phyloP scores from a whole-genome alignment of 2,329 filamentous ascomycete genomes.

The Paecilomyces formosus region DNA sequence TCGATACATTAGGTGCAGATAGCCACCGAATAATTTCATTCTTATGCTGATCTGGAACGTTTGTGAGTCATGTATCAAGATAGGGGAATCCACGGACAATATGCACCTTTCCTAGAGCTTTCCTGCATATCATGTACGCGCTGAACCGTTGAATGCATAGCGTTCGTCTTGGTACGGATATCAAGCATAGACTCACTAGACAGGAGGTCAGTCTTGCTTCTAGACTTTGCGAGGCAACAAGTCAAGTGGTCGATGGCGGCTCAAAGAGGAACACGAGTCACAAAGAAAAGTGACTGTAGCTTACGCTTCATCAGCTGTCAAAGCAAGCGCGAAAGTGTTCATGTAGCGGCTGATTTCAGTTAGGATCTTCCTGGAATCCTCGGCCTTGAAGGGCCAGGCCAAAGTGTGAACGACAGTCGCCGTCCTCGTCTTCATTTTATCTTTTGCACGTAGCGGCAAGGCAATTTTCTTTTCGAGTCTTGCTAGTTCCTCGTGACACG shows the following conservation, averaged over 20 bases:
- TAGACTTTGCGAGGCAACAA: neutral
- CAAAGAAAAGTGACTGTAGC: neutral
- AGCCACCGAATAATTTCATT: conserved; percentile 2
- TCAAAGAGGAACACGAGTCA: neutral
- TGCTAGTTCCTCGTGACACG: conserved; percentile 1
- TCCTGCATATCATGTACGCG: neutral
- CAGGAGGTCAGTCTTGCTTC: neutral
- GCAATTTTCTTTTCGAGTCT: conserved; percentile 2
- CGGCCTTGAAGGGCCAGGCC: conserved; percentile 4
- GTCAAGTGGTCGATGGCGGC: neutral
- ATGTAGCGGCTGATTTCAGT: conserved; percentile 4
- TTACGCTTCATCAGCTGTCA: conserved; percentile 4
- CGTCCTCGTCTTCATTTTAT: neutral
- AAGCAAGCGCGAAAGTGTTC: conserved; percentile 1
- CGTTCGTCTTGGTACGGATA: conserved; percentile 3
- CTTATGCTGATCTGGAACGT: neutral
- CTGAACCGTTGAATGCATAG: conserved; percentile 2
- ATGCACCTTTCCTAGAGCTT: conserved; percentile 2
- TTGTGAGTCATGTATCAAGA: neutral
- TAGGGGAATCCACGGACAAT: neutral
- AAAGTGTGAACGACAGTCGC: conserved; percentile 1
- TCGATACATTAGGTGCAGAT: conserved; percentile 3
- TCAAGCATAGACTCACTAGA: conserved; percentile 1
- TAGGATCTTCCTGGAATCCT: conserved; percentile 1
- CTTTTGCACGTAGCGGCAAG: neutral